Percentiles rank a stretch among this genome's conserved stretches.
These are phyloP conservation scores for Cryphonectria parasitica DNA, from an alignment of 2,329 filamentous ascomycete genomes.

Conservation along the genomic window DNA sequence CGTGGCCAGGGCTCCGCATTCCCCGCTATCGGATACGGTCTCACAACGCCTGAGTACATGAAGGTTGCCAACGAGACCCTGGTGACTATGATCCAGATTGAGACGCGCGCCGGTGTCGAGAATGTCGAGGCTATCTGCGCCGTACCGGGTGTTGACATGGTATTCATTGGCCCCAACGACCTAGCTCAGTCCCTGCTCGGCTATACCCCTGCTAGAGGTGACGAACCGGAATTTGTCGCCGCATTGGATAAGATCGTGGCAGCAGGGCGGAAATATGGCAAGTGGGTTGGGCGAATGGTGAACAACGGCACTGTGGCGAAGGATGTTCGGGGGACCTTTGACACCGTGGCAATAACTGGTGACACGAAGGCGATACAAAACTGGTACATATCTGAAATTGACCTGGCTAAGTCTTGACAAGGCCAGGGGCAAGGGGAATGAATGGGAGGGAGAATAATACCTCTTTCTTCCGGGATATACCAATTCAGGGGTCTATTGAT, in stretches of 20 bases:
- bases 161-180: slow-evolving; percentile 52
- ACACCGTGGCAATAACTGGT: slow-evolving; percentile 50
- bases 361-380: slow-evolving; percentile 54
- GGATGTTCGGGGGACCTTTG: slow-evolving; percentile 43
- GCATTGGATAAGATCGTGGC: slow-evolving; percentile 51
- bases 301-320: slow-evolving; percentile 49
- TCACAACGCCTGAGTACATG: slow-evolving; percentile 53
- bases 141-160: slow-evolving; percentile 47
- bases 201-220: slow-evolving; percentile 49
- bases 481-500: neutral
- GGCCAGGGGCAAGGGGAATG: neutral
- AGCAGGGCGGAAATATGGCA: slow-evolving; percentile 52
- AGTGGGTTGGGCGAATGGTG: slow-evolving; percentile 53
- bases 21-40: slow-evolving; percentile 48
- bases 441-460: too few relatives aligned
- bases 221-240: slow-evolving; percentile 51
- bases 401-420: slow-evolving; percentile 41
- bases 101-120: slow-evolving; percentile 47
- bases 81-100: slow-evolving; percentile 50
- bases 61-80: slow-evolving; percentile 53
- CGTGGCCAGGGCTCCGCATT: slow-evolving; percentile 56
- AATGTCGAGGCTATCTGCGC: slow-evolving; percentile 49
- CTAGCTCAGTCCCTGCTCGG: slow-evolving; percentile 48
- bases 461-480: neutral
- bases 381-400: slow-evolving; percentile 50